phyloP scores from a whole-genome alignment of 768 basidiomycete genomes.

The Cystoderma amianthinum region DNA sequence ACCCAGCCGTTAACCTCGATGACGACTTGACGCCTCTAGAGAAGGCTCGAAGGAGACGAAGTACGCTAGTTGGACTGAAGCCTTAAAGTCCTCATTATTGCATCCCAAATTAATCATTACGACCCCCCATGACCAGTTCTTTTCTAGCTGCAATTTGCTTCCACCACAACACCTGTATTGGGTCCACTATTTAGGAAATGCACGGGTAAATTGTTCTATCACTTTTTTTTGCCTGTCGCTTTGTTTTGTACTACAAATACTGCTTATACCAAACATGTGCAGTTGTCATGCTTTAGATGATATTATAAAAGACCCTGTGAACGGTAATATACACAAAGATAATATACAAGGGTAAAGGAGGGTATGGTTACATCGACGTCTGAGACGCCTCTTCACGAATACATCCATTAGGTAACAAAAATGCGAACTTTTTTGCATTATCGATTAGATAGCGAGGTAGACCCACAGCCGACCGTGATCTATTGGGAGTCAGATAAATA shows the following conservation, averaged over 20 bases:
- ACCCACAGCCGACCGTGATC: slow-evolving; percentile 39
- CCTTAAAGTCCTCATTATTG: slow-evolving; percentile 7
- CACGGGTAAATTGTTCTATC: too few relatives aligned
- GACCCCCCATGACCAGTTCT: slow-evolving; percentile 3
- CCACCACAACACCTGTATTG: neutral
- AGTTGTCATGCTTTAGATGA: too few relatives aligned
- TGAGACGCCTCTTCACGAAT: slow-evolving; percentile 21
- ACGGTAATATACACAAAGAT: too few relatives aligned
- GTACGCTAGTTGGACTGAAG: slow-evolving; percentile 22
- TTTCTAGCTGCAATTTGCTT: neutral
- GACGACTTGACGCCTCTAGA: slow-evolving; percentile 66
- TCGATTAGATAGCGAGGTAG: slow-evolving; percentile 46
- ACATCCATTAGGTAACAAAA: slow-evolving; percentile 52
- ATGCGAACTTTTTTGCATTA: slow-evolving; percentile 41
- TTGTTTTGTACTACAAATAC: too few relatives aligned
- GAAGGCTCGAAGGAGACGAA: slow-evolving; percentile 50
- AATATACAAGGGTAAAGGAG: too few relatives aligned
- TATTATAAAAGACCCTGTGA: too few relatives aligned
- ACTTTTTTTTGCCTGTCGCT: too few relatives aligned
- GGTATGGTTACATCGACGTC: too few relatives aligned
- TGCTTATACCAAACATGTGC: too few relatives aligned
- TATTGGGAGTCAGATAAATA: slow-evolving; percentile 7
- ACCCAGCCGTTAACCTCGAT: slow-evolving; percentile 33
- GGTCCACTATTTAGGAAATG: too few relatives aligned
- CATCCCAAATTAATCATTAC: neutral